Evolutionary conservation across 345 rosid species (phyloP).

Genomic region (Salix brachista): DNA sequence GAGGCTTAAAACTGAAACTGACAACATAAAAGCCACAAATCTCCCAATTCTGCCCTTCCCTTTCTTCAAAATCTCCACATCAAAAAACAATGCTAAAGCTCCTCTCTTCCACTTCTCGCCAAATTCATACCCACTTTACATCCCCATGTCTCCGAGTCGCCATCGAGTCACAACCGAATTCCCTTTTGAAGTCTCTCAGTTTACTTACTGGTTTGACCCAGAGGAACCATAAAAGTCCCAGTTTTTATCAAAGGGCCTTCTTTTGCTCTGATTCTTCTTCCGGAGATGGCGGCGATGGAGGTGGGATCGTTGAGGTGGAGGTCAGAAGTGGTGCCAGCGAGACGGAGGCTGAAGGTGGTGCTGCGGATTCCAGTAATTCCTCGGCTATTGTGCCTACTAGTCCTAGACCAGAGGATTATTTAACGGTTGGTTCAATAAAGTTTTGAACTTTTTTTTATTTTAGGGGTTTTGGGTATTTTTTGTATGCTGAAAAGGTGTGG

Average conservation of each 20-base stretch:
- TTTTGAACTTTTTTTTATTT: not conserved
- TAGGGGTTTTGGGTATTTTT: not conserved
- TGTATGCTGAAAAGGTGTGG: not conserved
- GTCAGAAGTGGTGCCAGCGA: constrained; percentile 35
- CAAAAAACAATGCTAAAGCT: constrained; percentile 23
- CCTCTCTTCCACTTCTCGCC: constrained; percentile 21
- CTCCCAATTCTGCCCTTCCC: constrained; percentile 1
- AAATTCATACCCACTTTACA: constrained; percentile 18
- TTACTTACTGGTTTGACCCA: constrained; percentile 16
- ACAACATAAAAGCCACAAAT: not conserved
- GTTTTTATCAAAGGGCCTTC: constrained; percentile 44
- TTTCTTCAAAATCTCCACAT: not conserved
- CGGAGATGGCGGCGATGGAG: constrained; percentile 24
- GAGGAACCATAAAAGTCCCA: constrained; percentile 11
- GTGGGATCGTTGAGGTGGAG: constrained; percentile 41
- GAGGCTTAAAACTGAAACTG: not conserved
- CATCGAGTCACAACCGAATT: not conserved
- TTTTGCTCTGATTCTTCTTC: constrained; percentile 67
- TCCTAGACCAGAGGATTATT: constrained; percentile 85
- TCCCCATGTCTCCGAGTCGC: constrained; percentile 23
- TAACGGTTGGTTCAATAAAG: constrained; percentile 49
- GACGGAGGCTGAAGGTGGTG: constrained; percentile 34
- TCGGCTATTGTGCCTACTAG: constrained; percentile 77
- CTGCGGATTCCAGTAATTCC: constrained; percentile 48
- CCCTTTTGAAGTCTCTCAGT: constrained; percentile 13